A percentile compares a stretch with the other conserved stretches of the same genome.
phyloP scores from a whole-genome alignment of 768 basidiomycete species.

The Lepiota brunneoincarnata region DNA sequence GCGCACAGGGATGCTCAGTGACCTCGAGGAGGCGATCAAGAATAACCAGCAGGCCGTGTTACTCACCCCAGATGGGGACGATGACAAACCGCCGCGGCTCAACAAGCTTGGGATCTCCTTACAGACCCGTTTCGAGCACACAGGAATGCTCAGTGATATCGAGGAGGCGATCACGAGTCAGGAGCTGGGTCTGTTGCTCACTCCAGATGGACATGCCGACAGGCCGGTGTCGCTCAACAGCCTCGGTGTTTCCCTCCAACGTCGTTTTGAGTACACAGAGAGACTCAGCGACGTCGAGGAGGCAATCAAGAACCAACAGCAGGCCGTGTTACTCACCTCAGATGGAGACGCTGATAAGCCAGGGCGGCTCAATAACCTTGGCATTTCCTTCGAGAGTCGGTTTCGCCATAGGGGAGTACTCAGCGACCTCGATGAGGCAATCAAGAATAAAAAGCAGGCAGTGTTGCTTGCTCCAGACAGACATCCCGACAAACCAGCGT shows the following conservation, averaged over 20 bases:
- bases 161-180: not conserved
- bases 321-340: not conserved
- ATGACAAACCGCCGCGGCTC: not conserved
- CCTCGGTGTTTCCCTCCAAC: not conserved
- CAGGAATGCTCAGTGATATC: not conserved
- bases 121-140: not conserved
- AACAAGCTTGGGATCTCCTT: not conserved
- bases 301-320: conserved; percentile 9
- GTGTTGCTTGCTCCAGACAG: not conserved
- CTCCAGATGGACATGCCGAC: not conserved
- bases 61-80: not conserved
- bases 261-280: conserved; percentile 17
- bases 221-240: not conserved
- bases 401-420: not conserved
- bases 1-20: not conserved
- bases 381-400: not conserved
- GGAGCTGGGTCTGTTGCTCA: not conserved
- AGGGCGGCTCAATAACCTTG: not conserved
- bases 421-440: not conserved
- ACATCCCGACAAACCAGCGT: not conserved
- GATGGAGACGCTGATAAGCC: not conserved
- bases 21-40: not conserved
- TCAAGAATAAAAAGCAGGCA: not conserved
- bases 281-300: conserved; percentile 19
- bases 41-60: not conserved